Evolutionary conservation across 1,284 basidiomycete species (phyloP).

Genomic region (Inonotus hispidus): DNA sequence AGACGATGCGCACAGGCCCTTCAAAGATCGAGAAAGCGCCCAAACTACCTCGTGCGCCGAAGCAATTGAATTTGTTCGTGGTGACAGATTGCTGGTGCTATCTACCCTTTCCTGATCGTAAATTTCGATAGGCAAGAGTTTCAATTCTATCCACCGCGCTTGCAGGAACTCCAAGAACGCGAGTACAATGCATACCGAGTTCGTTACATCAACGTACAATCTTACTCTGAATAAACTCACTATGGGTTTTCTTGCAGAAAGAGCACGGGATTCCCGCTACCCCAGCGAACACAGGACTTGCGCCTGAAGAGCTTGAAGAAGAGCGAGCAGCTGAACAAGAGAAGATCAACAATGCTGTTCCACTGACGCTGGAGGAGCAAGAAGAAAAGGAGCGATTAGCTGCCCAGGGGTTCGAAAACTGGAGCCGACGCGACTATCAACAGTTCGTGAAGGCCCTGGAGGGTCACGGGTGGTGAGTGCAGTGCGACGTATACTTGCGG

Average conservation of each 20-base stretch:
- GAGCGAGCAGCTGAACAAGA: slow-evolving; percentile 82
- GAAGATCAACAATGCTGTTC: slow-evolving; percentile 83
- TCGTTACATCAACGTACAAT: slow-evolving; percentile 13
- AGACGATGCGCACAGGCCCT: slow-evolving; percentile 77
- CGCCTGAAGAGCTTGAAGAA: slow-evolving; percentile 79
- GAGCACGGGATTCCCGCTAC: slow-evolving; percentile 75
- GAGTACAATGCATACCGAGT: slow-evolving; percentile 83
- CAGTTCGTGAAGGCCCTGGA: slow-evolving; percentile 85
- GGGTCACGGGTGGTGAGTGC: slow-evolving; percentile 74
- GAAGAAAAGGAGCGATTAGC: slow-evolving; percentile 75
- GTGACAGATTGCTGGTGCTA: neutral
- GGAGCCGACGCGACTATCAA: slow-evolving; percentile 93
- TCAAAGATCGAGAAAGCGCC: slow-evolving; percentile 80
- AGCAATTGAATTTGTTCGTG: slow-evolving; percentile 78
- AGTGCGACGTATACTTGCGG: neutral
- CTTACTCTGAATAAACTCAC: neutral
- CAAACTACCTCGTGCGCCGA: slow-evolving; percentile 84
- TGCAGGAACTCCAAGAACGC: slow-evolving; percentile 83
- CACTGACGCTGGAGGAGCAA: slow-evolving; percentile 82
- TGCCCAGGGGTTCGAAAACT: slow-evolving; percentile 81
- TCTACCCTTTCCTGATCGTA: neutral
- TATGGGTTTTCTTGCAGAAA: slow-evolving; percentile 35
- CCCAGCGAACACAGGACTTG: slow-evolving; percentile 68
- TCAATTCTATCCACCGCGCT: slow-evolving; percentile 89
- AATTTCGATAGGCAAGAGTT: slow-evolving; percentile 74